These are phyloP conservation scores for Aspergillus luchuensis DNA, from an alignment of 2,329 filamentous ascomycete species.

Conservation along the genomic window DNA sequence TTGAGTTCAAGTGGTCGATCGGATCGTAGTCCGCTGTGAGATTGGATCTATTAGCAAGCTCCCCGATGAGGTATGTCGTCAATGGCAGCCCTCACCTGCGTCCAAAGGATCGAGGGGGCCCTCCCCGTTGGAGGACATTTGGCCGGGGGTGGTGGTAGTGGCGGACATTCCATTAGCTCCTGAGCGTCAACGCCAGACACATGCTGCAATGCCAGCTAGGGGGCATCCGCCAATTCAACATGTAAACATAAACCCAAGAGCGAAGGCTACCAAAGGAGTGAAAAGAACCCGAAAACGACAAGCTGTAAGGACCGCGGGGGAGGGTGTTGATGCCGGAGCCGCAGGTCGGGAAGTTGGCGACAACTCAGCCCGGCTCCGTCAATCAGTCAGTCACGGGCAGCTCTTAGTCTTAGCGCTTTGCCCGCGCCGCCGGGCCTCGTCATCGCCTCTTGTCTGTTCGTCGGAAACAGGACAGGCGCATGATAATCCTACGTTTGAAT, in stretches of 20 bases:
- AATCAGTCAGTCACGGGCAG: not conserved
- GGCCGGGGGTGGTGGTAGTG: constrained; percentile 33
- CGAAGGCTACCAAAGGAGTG: constrained; percentile 3
- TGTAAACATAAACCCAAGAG: not conserved
- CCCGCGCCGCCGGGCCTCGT: not conserved
- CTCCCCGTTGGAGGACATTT: constrained; percentile 43
- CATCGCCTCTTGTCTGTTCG: not conserved
- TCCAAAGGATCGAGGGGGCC: constrained; percentile 45
- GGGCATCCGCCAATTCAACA: constrained; percentile 12
- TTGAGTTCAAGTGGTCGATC: constrained; percentile 85
- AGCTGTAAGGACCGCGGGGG: constrained; percentile 3
- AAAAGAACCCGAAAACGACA: not conserved
- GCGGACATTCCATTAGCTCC: constrained; percentile 40
- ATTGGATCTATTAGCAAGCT: constrained; percentile 11
- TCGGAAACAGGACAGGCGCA: no score
- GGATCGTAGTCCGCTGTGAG: constrained; percentile 81
- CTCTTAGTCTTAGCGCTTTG: not conserved
- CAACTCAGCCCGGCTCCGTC: not conserved
- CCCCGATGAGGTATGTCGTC: not conserved
- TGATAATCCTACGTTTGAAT: no score
- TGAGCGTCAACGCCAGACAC: constrained; percentile 25
- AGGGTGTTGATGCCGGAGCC: constrained; percentile 3
- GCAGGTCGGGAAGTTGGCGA: constrained; percentile 1
- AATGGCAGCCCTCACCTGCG: constrained; percentile 40
- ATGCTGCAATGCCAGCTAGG: constrained; percentile 21